These are phyloP conservation scores for Chrysanthemum seticuspe DNA, from an alignment of 129 eudicot genomes.

Conservation along the genomic window DNA sequence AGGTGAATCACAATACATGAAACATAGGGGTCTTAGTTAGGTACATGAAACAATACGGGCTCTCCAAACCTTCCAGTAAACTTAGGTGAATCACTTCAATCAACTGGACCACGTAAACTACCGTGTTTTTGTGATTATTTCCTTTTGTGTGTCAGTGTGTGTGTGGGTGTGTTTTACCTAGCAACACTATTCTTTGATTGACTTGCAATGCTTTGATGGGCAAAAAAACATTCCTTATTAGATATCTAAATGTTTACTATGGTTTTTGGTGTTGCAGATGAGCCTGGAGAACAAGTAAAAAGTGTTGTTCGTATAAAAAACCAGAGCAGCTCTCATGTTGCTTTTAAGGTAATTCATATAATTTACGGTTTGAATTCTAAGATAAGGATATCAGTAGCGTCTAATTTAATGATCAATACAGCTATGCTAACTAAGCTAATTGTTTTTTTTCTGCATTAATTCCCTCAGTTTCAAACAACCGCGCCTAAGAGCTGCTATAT, in stretches of 20 bases:
- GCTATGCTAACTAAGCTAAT: neutral
- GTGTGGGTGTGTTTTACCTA: neutral
- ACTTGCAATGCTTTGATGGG: neutral
- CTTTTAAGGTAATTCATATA: slow-evolving; percentile 67
- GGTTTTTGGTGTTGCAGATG: slow-evolving; percentile 52
- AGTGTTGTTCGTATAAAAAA: slow-evolving; percentile 88
- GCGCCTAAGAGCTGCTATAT: slow-evolving; percentile 92
- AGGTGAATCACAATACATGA: too few relatives aligned
- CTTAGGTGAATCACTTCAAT: too few relatives aligned
- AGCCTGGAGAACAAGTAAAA: slow-evolving; percentile 83
- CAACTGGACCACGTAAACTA: too few relatives aligned
- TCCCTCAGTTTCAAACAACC: slow-evolving; percentile 82
- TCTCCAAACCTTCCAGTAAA: too few relatives aligned
- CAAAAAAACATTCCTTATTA: neutral
- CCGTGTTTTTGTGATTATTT: too few relatives aligned
- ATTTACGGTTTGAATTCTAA: neutral
- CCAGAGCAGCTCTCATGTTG: slow-evolving; percentile 78
- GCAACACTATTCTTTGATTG: neutral
- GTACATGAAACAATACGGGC: too few relatives aligned
- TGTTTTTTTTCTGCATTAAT: slow-evolving; percentile 18
- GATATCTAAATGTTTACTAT: slow-evolving; percentile 15
- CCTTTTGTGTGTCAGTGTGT: too few relatives aligned
- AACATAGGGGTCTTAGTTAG: too few relatives aligned
- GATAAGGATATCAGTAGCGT: slow-evolving; percentile 6
- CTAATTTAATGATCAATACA: neutral